Base-by-base conservation (phyloP, 176 grass and related monocot species). In the maize (Zea mays) region DNA sequence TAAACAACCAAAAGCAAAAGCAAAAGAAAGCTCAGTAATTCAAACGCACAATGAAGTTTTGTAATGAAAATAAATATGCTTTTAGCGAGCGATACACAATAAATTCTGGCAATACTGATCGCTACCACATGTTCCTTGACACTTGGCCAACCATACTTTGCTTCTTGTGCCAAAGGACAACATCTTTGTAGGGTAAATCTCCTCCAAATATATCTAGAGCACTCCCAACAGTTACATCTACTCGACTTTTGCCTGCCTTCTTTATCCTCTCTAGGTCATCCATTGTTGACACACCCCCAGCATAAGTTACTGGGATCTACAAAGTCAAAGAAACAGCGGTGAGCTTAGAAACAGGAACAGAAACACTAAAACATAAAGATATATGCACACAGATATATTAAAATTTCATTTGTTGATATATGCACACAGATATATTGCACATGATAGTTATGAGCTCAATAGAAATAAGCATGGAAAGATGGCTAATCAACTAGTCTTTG, bases 181-280 rank as follows among this genome's bases (percentile, higher is more conserved):
- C 91, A 0, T 60, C 43, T 11, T 83, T 69, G 52, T 94, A 94
- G 2, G 66, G 72, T 39, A 98, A 70, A 82, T 92, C 72, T 40
- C 89, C 91, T 50, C 95, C 91, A 52, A 98, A 98, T 80, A 94
- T 90, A 79, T 94, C 87, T 36, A 94, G 74, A 66, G 95, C 77
- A 21, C 95, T 94, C 13, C 91, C 95, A 47, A 98, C 89, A 16
- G 91, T 92, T n/a, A 92, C 83, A 83, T 88, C 87, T 43, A 98
- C 95, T 38, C 11, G 85, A 21, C 79, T 61, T 15, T 79, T 84
- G 35, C 91, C 89, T 51, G 91, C 91, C 75, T 74, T 86, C 74
- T 90, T 98, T 90, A 98, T 98, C 80, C 69, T 80, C 80, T 98
- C 89, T 7, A 98, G 85, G 66, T 98, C 87, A 10, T 88, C 87